Percentiles rank a stretch among this genome's conserved stretches.
These are phyloP conservation scores for Nicotiana undulata DNA, from an alignment of 257 asterid species.

Conservation along the genomic window DNA sequence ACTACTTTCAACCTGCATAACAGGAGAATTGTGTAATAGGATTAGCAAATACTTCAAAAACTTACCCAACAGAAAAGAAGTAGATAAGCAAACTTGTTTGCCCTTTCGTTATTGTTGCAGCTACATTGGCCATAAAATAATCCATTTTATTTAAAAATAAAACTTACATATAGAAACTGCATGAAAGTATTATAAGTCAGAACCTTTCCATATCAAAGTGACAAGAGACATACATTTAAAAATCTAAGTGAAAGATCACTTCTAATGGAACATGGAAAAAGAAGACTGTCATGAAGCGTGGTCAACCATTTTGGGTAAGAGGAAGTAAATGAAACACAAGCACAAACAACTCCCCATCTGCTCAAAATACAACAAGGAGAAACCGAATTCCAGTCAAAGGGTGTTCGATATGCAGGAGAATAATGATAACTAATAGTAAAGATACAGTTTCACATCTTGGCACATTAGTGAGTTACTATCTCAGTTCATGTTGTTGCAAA, in stretches of 20 bases:
- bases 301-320: background rate
- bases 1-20: conserved; percentile 91
- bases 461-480: background rate
- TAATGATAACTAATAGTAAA: background rate
- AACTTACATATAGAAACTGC: background rate
- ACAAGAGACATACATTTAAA: background rate
- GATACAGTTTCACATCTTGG: background rate
- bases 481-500: background rate
- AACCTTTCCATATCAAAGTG: background rate
- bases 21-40: background rate
- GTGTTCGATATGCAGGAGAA: background rate
- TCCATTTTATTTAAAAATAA: background rate
- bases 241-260: background rate
- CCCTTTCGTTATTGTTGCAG: background rate
- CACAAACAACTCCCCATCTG: background rate
- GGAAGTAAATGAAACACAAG: background rate
- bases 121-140: background rate
- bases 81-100: background rate
- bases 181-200: background rate
- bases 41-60: background rate
- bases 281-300: background rate
- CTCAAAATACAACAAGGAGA: background rate
- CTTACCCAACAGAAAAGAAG: background rate
- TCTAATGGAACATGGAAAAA: background rate
- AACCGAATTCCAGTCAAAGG: background rate